Percentiles rank a stretch among this genome's conserved stretches.
These are phyloP conservation scores for Conidiobolus incongruus DNA, from an alignment of 371 early-diverging fungal genomes.

Conservation along the genomic window DNA sequence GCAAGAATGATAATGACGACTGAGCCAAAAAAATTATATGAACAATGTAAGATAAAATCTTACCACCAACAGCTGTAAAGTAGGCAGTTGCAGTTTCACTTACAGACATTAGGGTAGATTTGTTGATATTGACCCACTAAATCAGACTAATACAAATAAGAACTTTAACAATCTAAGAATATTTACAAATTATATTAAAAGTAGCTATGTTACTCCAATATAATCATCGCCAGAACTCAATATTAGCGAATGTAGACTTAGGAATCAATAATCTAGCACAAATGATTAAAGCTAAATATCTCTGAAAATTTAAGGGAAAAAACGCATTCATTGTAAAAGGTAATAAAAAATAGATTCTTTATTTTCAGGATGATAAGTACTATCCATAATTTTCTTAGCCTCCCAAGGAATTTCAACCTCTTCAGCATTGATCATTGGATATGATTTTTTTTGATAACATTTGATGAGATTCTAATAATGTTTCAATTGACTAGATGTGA, in stretches of 20 bases:
- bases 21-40: neutral
- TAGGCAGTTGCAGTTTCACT: conserved; percentile 38
- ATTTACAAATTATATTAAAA: conserved; percentile 20
- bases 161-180: neutral
- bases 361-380: conserved; percentile 63
- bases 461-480: conserved; percentile 28
- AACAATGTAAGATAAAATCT: neutral
- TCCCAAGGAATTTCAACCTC: conserved; percentile 32
- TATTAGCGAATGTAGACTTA: conserved; percentile 40
- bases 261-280: conserved; percentile 60
- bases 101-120: conserved; percentile 45
- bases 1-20: neutral
- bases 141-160: too few species aligned
- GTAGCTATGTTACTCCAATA: conserved; percentile 68
- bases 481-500: conserved; percentile 23
- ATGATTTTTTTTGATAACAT: conserved; percentile 30
- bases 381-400: conserved; percentile 52
- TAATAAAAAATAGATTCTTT: conserved; percentile 46
- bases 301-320: conserved; percentile 20
- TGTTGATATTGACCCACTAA: conserved; percentile 53
- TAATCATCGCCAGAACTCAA: conserved; percentile 66
- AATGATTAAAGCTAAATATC: conserved; percentile 19
- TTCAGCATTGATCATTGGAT: conserved; percentile 11
- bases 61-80: neutral
- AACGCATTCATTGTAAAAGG: conserved; percentile 70